phyloP scores from a whole-genome alignment of 2,329 filamentous ascomycete species.

The Monosporascus sp. region DNA sequence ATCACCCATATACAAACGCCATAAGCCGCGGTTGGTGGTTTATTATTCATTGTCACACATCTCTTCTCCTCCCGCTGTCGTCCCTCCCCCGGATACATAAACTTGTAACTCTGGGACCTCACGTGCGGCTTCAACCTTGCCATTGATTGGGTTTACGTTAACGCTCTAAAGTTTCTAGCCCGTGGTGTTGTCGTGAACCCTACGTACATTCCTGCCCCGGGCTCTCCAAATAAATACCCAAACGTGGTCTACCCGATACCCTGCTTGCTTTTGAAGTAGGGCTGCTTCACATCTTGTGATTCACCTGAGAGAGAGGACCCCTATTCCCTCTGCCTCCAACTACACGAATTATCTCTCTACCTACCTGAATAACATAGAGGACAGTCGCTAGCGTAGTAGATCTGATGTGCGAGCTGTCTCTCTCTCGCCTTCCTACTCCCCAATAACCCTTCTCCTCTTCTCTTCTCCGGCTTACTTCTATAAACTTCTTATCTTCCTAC shows the following conservation, averaged over 20 bases:
- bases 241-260: background rate
- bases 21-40: background rate
- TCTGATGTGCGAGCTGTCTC: conserved; percentile 14
- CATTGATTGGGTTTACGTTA: background rate
- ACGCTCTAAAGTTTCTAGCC: background rate
- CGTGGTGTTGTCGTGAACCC: background rate
- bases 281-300: background rate
- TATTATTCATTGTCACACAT: background rate
- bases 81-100: background rate
- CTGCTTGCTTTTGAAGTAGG: background rate
- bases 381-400: background rate
- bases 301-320: too few species aligned
- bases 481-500: background rate
- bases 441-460: conserved; percentile 1
- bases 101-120: background rate
- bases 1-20: background rate
- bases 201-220: background rate
- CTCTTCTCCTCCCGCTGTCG: background rate
- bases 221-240: too few species aligned
- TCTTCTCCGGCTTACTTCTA: background rate
- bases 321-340: background rate
- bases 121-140: background rate
- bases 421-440: conserved; percentile 9
- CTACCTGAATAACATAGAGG: background rate
- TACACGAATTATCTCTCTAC: background rate